Evolutionary conservation across 768 basidiomycete genomes (phyloP).

Genomic region (Russula abietina): DNA sequence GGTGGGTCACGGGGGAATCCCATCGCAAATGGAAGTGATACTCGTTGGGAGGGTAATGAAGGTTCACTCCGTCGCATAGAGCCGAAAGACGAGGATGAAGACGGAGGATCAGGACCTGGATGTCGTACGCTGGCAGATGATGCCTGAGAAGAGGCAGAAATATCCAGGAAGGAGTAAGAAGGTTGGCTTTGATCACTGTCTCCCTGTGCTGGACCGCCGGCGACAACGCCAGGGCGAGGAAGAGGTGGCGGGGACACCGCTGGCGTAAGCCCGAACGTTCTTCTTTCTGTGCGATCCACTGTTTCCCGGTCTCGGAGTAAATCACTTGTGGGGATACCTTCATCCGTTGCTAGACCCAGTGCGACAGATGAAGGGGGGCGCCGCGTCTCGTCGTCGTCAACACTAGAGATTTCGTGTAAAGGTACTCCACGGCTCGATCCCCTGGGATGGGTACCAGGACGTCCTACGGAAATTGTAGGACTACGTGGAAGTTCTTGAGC

Average conservation of each 20-base stretch:
- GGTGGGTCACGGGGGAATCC: slow-evolving; percentile 17
- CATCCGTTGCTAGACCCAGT: slow-evolving; percentile 1
- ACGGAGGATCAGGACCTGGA: not conserved
- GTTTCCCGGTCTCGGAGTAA: slow-evolving; percentile 7
- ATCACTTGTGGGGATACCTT: not conserved
- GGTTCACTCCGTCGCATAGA: slow-evolving; percentile 11
- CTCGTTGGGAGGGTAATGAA: slow-evolving; percentile 5
- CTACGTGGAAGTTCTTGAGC: slow-evolving; percentile 25
- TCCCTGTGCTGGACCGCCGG: not conserved
- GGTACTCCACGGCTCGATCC: slow-evolving; percentile 20
- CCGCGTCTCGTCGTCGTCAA: not conserved
- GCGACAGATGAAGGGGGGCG: slow-evolving; percentile 13
- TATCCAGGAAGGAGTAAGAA: slow-evolving; percentile 24
- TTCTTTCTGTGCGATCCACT: not conserved
- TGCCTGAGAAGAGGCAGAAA: slow-evolving; percentile 19
- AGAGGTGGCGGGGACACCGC: not conserved
- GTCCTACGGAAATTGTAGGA: slow-evolving; percentile 23
- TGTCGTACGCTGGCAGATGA: slow-evolving; percentile 8
- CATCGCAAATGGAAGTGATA: slow-evolving; percentile 23
- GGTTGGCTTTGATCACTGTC: slow-evolving; percentile 7
- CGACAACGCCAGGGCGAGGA: slow-evolving; percentile 1
- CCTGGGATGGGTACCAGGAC: slow-evolving; percentile 20
- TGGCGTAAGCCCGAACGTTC: slow-evolving; percentile 11
- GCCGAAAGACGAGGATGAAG: slow-evolving; percentile 18
- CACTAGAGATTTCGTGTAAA: slow-evolving; percentile 12